Conservation (phyloP, 176 grass and related monocot species). For the Juncus inflexus region DNA sequence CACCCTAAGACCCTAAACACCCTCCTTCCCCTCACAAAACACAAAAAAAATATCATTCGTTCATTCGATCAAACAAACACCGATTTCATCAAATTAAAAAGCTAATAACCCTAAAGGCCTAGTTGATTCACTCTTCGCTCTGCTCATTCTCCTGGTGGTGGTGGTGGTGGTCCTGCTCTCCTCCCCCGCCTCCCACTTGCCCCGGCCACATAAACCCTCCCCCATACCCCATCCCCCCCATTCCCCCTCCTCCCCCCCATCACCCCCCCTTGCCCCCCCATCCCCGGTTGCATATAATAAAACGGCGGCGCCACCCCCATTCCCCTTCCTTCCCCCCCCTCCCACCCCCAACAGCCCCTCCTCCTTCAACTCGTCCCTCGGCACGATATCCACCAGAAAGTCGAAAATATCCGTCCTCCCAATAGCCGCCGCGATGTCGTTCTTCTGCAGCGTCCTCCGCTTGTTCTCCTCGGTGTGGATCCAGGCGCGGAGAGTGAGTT, state of each 20-base stretch:
- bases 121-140: not conserved
- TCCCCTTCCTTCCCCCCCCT: slow-evolving; percentile 18
- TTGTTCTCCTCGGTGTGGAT: slow-evolving; percentile 47
- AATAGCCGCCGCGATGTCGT: slow-evolving; percentile 39
- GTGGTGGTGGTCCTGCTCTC: slow-evolving; percentile 10
- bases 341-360: slow-evolving; percentile 18
- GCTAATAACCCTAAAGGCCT: slow-evolving; percentile 14
- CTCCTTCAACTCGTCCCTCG: slow-evolving; percentile 42
- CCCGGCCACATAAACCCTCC: slow-evolving; percentile 24
- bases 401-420: slow-evolving; percentile 47
- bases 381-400: slow-evolving; percentile 50
- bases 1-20: slow-evolving; percentile 4
- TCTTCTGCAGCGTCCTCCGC: slow-evolving; percentile 53
- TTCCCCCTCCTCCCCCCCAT: slow-evolving; percentile 8
- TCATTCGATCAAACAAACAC: not conserved
- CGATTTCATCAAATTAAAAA: not conserved
- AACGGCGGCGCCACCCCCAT: slow-evolving; percentile 23
- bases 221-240: slow-evolving; percentile 17
- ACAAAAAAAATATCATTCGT: slow-evolving; percentile 10
- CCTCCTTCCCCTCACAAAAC: not conserved
- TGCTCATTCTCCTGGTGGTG: slow-evolving; percentile 17
- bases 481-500: slow-evolving; percentile 53
- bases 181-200: slow-evolving; percentile 14
- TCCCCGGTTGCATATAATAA: slow-evolving; percentile 35
- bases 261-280: slow-evolving; percentile 32